phyloP scores from a whole-genome alignment of 2,329 filamentous ascomycete species.

The Colletotrichum sp. region DNA sequence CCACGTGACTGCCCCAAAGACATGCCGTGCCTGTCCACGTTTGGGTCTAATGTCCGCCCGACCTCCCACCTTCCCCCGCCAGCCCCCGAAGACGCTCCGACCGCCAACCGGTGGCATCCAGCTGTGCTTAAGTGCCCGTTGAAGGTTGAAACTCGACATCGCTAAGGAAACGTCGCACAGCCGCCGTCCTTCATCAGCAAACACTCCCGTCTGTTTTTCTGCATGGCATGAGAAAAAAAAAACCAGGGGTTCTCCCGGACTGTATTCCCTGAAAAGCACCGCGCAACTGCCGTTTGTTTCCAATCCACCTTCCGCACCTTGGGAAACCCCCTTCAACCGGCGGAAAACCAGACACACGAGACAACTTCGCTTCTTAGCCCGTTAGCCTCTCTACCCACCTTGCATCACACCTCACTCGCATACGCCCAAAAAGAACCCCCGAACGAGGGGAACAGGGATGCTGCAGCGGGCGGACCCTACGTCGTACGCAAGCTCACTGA shows the following conservation, averaged over 20 bases:
- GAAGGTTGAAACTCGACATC: not conserved
- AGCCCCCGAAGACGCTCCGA: not conserved
- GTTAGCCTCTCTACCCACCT: not conserved
- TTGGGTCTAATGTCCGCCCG: constrained; percentile 9
- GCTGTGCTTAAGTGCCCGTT: not conserved
- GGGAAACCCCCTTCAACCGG: not conserved
- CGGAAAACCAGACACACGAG: not conserved
- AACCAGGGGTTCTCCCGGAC: not conserved
- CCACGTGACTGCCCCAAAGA: constrained; percentile 13
- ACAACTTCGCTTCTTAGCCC: not conserved
- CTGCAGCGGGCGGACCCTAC: not conserved
- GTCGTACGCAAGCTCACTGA: constrained; percentile 1
- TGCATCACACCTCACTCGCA: not conserved
- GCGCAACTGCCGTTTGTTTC: not conserved
- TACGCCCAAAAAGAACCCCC: not conserved
- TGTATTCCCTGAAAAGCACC: not conserved
- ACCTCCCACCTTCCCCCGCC: not conserved
- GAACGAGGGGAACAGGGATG: not conserved
- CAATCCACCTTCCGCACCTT: not conserved
- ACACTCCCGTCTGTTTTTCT: not conserved
- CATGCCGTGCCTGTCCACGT: not conserved
- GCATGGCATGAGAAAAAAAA: not conserved
- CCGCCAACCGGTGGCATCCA: not conserved
- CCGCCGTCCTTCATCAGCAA: not conserved
- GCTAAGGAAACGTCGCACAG: not conserved